Evolutionary conservation across 2,329 filamentous ascomycete genomes (phyloP), one percentile per base, ranked within the genome.

Genomic region (Chaetomiaceae sp.): DNA sequence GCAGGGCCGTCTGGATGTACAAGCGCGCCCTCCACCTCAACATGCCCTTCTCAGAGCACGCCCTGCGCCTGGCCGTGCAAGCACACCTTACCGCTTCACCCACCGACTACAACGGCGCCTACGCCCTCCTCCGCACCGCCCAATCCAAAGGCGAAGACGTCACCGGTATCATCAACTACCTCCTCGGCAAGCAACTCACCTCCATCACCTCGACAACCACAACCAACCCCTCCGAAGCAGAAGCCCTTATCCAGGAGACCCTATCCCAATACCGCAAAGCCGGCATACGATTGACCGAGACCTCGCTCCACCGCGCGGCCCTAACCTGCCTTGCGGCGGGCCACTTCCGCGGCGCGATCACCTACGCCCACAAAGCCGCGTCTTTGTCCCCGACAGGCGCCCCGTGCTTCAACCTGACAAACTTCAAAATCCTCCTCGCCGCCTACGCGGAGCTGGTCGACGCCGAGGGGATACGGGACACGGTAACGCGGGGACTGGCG

Each of bases 61-160:
- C 73, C 49, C 67, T 81, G 14, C 71, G 73, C n/a, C 65, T 80
- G 5, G 77, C 74, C 8, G 72, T 81, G 8, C 60, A 71, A 9
- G 75, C 76, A 2, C 67, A 71, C 14, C 60, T 80, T 47, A 64
- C 64, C 15, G 42, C 62, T 15, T 63, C 38, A 2, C 48, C 70
- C 34, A 63, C 62, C 3, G 53, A 62, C 3, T 60, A 64, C 39
- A 54, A 69, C 44, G 43, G 61, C 19, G 75, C 77, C 1, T 64
- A 70, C 17, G 59, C 58, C 0, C 64, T 81, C 15, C 68, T 82
- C 6, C 61, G 63, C 6, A 61, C 64, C 27, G 74, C 75, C 0
- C 67, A 74, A 33, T 47, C 57, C 1, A 61, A 68, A 11, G 77
- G 75, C 4, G 62, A 70, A 11, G 72, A 81, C 53, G 68, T 77